These are phyloP conservation scores for Alnus glutinosa DNA, from an alignment of 306 rosid genomes.

Conservation along the genomic window DNA sequence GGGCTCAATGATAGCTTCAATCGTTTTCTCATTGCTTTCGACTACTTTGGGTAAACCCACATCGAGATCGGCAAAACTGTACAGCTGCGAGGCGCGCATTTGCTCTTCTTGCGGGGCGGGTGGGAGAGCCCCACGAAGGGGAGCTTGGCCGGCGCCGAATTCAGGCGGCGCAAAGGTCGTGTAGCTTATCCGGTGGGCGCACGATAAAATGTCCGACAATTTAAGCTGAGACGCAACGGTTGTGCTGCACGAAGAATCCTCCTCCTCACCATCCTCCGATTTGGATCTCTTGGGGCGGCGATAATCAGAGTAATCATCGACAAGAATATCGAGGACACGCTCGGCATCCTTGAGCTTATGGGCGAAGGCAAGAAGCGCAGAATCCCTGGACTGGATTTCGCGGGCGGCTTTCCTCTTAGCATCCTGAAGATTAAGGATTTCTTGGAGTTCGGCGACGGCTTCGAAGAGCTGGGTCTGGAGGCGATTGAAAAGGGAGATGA, in stretches of 20 bases:
- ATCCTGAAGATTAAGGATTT: constrained; percentile 84
- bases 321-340: constrained; percentile 74
- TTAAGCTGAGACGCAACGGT: constrained; percentile 69
- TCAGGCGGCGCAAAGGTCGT: constrained; percentile 98
- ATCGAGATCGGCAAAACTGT: constrained; percentile 81
- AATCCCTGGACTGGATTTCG: constrained; percentile 62
- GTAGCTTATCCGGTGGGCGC: constrained; percentile 84
- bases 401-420: constrained; percentile 66
- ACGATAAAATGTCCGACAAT: constrained; percentile 68
- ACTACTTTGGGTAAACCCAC: constrained; percentile 74
- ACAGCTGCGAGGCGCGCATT: constrained; percentile 91
- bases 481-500: constrained; percentile 55
- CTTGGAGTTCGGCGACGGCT: constrained; percentile 91
- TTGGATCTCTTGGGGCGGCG: constrained; percentile 58
- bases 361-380: constrained; percentile 64
- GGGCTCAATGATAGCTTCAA: constrained; percentile 74
- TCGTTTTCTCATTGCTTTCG: constrained; percentile 59
- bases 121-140: constrained; percentile 84
- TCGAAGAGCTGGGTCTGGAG: constrained; percentile 86
- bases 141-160: constrained; percentile 84
- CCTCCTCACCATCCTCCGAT: constrained; percentile 44
- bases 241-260: constrained; percentile 49
- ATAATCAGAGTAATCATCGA: constrained; percentile 82
- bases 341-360: constrained; percentile 82
- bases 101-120: constrained; percentile 98